Percentiles rank a stretch among this genome's conserved stretches.
These are phyloP conservation scores for Metarhizium guizhouense DNA, from an alignment of 2,329 filamentous ascomycete species.

Conservation along the genomic window DNA sequence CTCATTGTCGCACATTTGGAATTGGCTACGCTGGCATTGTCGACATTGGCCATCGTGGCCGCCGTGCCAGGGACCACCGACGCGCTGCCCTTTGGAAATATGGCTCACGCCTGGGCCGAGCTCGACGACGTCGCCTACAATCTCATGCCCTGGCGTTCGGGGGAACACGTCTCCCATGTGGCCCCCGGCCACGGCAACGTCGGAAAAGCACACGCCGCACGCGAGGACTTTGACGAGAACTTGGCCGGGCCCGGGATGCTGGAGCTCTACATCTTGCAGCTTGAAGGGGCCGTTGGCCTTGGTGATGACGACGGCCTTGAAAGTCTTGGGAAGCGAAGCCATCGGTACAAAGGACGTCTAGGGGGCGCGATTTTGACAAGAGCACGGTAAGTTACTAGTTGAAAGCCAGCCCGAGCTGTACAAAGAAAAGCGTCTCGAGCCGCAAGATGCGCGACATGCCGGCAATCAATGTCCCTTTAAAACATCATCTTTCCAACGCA, in stretches of 20 bases:
- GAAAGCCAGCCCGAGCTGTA: no score
- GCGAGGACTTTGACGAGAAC: slow-evolving; percentile 64
- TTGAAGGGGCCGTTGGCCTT: slow-evolving; percentile 40
- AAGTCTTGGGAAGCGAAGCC: slow-evolving; percentile 50
- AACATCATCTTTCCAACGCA: no score
- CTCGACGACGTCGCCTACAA: slow-evolving; percentile 55
- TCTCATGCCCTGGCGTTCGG: slow-evolving; percentile 59
- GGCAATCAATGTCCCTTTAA: no score
- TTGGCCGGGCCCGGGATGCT: slow-evolving; percentile 44
- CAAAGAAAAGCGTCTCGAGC: no score
- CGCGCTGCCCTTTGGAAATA: slow-evolving; percentile 52
- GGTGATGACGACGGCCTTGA: slow-evolving; percentile 56
- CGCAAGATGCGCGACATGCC: no score
- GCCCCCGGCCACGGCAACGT: slow-evolving; percentile 33
- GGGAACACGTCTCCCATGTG: slow-evolving; percentile 48
- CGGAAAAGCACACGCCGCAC: slow-evolving; percentile 63
- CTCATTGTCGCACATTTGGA: slow-evolving; percentile 59
- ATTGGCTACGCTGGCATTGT: slow-evolving; percentile 52
- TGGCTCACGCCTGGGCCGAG: slow-evolving; percentile 43
- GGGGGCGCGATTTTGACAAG: no score
- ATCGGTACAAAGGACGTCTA: slow-evolving; percentile 6
- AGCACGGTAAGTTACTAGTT: no score
- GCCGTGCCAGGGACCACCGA: slow-evolving; percentile 41
- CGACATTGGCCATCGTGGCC: slow-evolving; percentile 55
- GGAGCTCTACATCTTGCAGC: slow-evolving; percentile 51